phyloP scores from a whole-genome alignment of 2,329 filamentous ascomycete genomes.

The Cladosporium austrohemisphaericum region DNA sequence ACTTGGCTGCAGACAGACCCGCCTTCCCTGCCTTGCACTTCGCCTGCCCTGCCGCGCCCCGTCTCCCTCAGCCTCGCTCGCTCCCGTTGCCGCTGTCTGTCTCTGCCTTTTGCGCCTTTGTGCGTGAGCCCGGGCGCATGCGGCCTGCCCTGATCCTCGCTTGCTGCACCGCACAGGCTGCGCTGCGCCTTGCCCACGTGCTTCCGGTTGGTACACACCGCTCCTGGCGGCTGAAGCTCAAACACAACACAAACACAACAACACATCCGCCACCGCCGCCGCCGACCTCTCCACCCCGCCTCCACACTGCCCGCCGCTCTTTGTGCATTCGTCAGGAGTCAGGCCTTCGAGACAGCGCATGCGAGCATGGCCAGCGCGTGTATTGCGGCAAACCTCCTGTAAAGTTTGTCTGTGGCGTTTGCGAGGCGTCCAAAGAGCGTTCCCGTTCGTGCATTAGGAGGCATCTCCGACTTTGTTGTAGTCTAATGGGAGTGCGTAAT shows the following conservation, averaged over 20 bases:
- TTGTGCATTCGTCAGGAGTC: constrained; percentile 11
- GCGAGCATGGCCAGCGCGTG: constrained; percentile 1
- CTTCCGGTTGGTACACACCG: constrained; percentile 2
- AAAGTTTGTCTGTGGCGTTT: no score
- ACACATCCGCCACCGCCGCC: background rate
- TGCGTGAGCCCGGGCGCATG: constrained; percentile 2
- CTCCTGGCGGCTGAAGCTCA: constrained; percentile 6
- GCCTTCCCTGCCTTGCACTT: constrained; percentile 5
- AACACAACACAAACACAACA: background rate
- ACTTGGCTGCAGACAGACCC: constrained; percentile 11
- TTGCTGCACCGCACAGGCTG: constrained; percentile 7
- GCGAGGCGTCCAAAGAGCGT: no score
- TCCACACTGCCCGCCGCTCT: constrained; percentile 2
- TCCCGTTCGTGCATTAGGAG: no score
- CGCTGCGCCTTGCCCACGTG: constrained; percentile 5
- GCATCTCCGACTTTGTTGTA: no score
- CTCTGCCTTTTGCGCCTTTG: background rate
- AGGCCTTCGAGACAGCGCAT: background rate
- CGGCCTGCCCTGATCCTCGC: constrained; percentile 1
- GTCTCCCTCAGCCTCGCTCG: no score
- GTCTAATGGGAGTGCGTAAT: no score
- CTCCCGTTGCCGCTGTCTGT: background rate
- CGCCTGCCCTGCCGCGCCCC: background rate
- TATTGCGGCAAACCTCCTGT: background rate
- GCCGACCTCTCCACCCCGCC: constrained; percentile 8